phyloP scores from a whole-genome alignment of 2,329 filamentous ascomycete genomes.

The Lachnellula suecica region DNA sequence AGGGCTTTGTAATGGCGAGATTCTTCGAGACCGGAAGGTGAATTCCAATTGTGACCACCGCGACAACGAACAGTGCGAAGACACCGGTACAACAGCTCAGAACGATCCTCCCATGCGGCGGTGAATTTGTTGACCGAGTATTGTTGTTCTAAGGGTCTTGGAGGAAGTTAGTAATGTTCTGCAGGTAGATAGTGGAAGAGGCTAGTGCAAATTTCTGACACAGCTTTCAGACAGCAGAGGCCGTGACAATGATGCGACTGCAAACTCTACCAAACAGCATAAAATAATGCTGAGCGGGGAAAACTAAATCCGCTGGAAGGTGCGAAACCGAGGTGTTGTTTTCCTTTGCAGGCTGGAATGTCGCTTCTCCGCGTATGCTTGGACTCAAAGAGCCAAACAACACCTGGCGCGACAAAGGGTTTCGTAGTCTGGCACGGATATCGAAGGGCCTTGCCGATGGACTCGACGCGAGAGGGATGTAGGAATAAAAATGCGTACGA shows the following conservation, averaged over 20 bases:
- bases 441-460: neutral
- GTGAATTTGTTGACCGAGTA: slow-evolving; percentile 14
- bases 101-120: slow-evolving; percentile 29
- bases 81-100: slow-evolving; percentile 25
- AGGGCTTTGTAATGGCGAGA: slow-evolving; percentile 8
- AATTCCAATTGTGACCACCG: slow-evolving; percentile 6
- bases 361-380: neutral
- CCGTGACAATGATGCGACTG: neutral
- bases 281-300: neutral
- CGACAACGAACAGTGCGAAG: slow-evolving; percentile 17
- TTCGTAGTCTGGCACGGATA: neutral
- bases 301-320: neutral
- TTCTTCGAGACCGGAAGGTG: slow-evolving; percentile 5
- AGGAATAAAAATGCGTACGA: neutral
- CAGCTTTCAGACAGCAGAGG: slow-evolving; percentile 10
- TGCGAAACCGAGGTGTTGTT: neutral
- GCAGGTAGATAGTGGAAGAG: slow-evolving; percentile 7
- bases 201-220: slow-evolving; percentile 18
- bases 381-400: neutral
- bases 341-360: neutral
- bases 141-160: slow-evolving; percentile 17
- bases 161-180: slow-evolving; percentile 16
- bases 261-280: neutral
- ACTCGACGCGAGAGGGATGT: neutral
- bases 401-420: neutral